Percentiles rank a stretch among this genome's conserved stretches.
Conservation (phyloP, 2,329 filamentous ascomycete genomes). For the Colletotrichum magnum region DNA sequence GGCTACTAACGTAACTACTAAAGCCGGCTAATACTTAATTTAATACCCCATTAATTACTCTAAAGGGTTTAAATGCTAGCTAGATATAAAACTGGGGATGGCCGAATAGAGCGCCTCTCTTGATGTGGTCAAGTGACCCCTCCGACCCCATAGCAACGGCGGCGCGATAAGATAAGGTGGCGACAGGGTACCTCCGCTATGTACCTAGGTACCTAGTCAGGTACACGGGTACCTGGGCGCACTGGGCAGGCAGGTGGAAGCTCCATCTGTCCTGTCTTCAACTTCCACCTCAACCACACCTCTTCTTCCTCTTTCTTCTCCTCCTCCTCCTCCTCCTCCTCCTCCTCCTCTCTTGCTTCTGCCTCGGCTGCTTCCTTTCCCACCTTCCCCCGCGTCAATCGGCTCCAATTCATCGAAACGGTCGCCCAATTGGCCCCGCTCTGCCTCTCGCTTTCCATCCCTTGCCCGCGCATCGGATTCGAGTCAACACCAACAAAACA, state of each 20-base stretch:
- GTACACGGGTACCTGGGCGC: no score
- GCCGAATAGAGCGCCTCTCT: not conserved
- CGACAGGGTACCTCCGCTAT: no score
- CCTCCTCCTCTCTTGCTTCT: constrained; percentile 12
- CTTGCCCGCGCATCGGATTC: constrained; percentile 12
- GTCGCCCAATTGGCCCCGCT: no score
- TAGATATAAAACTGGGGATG: no score
- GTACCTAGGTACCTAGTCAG: no score
- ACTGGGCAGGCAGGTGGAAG: not conserved
- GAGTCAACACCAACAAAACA: not conserved
- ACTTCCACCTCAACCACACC: constrained; percentile 1
- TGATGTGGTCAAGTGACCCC: constrained; percentile 29
- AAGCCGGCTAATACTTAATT: no score
- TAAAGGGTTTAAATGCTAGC: no score
- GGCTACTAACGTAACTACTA: no score
- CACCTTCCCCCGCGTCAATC: not conserved
- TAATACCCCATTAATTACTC: no score
- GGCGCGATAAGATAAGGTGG: constrained; percentile 27
- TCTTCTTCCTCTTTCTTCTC: not conserved
- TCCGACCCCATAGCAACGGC: constrained; percentile 9
- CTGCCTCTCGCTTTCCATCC: not conserved
- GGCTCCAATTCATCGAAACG: no score
- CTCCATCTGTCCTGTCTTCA: not conserved
- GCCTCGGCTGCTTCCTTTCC: not conserved
- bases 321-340: constrained; percentile 18